A percentile compares a stretch with the other conserved stretches of the same genome.
These are phyloP conservation scores for Digitaria exilis DNA, from an alignment of 202 grass and related monocot species.

Conservation along the genomic window DNA sequence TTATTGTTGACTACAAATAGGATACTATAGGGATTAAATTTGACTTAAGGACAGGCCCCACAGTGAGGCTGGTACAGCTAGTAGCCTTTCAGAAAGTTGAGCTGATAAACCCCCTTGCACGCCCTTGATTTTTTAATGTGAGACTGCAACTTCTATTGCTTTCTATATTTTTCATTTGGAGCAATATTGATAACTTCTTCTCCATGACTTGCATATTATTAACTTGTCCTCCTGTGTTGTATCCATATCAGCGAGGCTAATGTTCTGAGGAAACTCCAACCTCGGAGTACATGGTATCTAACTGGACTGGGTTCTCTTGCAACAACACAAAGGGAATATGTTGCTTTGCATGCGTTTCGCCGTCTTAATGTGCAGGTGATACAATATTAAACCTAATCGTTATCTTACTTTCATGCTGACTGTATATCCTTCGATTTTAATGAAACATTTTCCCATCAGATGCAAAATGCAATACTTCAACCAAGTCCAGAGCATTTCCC, in stretches of 20 bases:
- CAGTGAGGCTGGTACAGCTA: not conserved
- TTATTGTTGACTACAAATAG: no score
- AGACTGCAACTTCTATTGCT: slow-evolving; percentile 15
- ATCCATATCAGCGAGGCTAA: slow-evolving; percentile 59
- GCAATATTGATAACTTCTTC: slow-evolving; percentile 17
- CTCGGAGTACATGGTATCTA: slow-evolving; percentile 79
- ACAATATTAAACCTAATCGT: not conserved
- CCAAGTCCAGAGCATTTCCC: slow-evolving; percentile 98
- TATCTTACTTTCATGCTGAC: slow-evolving; percentile 30
- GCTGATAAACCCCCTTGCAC: not conserved
- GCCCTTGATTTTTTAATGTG: not conserved
- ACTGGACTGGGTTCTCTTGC: slow-evolving; percentile 91
- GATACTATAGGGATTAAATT: no score
- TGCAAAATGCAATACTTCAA: slow-evolving; percentile 99
- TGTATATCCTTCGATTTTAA: slow-evolving; percentile 22
- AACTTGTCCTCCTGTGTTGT: not conserved
- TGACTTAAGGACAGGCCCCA: not conserved
- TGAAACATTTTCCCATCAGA: slow-evolving; percentile 50
- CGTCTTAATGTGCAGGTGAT: slow-evolving; percentile 84
- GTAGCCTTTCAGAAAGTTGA: not conserved
- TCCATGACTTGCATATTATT: slow-evolving; percentile 8
- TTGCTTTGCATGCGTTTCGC: slow-evolving; percentile 94
- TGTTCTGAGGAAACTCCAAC: slow-evolving; percentile 86
- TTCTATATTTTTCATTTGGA: slow-evolving; percentile 18
- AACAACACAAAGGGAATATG: slow-evolving; percentile 95